Percentiles rank a stretch among this genome's conserved stretches.
Evolutionary conservation across 1,284 basidiomycete species (phyloP).

Genomic region (Gomphus bonarii): DNA sequence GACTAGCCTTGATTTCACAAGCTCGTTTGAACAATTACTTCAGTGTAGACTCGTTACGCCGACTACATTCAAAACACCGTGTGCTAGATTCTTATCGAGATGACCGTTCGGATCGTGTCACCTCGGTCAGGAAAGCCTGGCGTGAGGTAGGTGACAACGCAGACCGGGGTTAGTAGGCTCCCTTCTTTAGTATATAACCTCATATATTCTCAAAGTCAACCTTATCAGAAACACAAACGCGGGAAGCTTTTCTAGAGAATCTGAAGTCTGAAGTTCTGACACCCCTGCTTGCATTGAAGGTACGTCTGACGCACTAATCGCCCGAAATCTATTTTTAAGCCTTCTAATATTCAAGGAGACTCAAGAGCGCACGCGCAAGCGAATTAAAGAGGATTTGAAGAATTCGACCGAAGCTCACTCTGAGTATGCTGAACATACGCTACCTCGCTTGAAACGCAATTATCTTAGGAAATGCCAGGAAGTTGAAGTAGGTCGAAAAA

Average conservation of each 20-base stretch:
- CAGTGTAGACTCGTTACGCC: conserved; percentile 63
- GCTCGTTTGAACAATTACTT: conserved; percentile 3
- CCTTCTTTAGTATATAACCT: conserved; percentile 2
- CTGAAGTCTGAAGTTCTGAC: conserved; percentile 64
- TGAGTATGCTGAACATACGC: conserved; percentile 64
- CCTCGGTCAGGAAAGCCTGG: conserved; percentile 62
- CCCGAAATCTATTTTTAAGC: conserved; percentile 4
- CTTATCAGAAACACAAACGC: conserved; percentile 63
- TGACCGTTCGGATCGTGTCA: conserved; percentile 49
- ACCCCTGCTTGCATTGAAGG: conserved; percentile 59
- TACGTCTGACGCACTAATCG: conserved; percentile 20
- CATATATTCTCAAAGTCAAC: conserved; percentile 6
- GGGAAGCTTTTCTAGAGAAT: conserved; percentile 65
- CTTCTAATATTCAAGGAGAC: conserved; percentile 45
- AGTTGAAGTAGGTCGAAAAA: conserved; percentile 46
- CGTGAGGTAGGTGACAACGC: conserved; percentile 74
- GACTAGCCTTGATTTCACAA: background rate
- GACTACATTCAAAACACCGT: conserved; percentile 59
- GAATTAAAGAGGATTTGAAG: conserved; percentile 85
- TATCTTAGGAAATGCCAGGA: conserved; percentile 78
- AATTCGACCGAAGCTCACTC: conserved; percentile 60
- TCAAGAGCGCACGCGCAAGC: conserved; percentile 78
- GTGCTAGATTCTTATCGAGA: conserved; percentile 57
- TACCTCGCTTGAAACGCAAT: conserved; percentile 68
- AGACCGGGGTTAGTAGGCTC: conserved; percentile 50